Evolutionary conservation across 148 eudicot genomes (phyloP), one percentile per base, ranked within the genome.

Genomic region (Bassia scoparia): DNA sequence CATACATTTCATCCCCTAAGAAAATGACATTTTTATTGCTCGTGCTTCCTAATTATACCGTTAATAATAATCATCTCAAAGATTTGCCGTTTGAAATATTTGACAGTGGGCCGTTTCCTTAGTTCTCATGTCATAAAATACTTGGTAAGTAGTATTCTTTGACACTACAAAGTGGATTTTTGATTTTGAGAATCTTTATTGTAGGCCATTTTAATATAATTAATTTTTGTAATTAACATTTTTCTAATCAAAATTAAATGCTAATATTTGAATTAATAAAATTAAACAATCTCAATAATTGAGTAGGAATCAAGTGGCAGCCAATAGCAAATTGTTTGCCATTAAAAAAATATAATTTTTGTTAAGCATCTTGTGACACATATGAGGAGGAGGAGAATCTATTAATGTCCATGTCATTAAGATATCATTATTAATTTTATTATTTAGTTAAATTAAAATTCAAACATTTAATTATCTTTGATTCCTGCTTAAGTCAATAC

Each of bases 401-500:
- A 74, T 52, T 50, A 63, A 35, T 74, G 48, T 41, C 58, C 44
- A 63, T 74, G 34, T 55, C 68, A 64, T 64, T 10, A 64, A 64
- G 68, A 50, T 68, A 9, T 52, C 29, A 67, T 44, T 26, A 26
- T 61, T n/a, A n/a, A n/a, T n/a, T n/a, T n/a, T 54, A 71, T 23
- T 73, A 33, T 73, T 73, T 62, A 27, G 26, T 24, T 29, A 68
- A 68, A 30, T 49, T 44, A 64, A 74, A n/a, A 68, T 74, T 35
- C 61, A 74, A 74, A 52, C 34, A 20, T 63, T 35, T n/a, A 33
- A 63, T 52, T 50, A 74, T 50, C 10, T 33, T 74, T 74, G 69
- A 64, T 63, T 64, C 76, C 70, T 23, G 59, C 52, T 74, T 53
- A 64, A 74, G 76, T 74, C 76, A 74, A 74, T 63, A 34, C 69